Evolutionary conservation across 139 green algal genomes (phyloP).

Genomic region (Picocystis salinarum): DNA sequence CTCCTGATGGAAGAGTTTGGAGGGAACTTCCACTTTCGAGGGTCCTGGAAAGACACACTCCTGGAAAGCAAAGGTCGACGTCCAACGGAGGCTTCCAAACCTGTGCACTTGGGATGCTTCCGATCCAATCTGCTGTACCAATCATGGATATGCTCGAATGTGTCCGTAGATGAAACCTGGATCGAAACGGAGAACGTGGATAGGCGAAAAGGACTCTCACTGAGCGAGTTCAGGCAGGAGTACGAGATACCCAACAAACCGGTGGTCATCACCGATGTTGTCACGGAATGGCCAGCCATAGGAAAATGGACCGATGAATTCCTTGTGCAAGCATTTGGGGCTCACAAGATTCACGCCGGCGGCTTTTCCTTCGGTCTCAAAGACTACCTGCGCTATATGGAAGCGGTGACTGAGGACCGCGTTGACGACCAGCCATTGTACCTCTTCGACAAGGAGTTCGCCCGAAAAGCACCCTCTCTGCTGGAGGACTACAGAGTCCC

Average conservation of each 20-base stretch:
- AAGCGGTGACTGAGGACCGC: conserved; percentile 13
- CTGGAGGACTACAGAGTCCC: conserved; percentile 49
- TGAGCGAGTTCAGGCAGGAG: conserved; percentile 37
- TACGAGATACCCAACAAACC: conserved; percentile 68
- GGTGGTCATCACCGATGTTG: conserved; percentile 55
- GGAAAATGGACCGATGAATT: conserved; percentile 16
- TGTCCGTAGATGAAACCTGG: conserved; percentile 2
- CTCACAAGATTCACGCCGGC: conserved; percentile 8
- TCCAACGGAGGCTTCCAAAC: neutral
- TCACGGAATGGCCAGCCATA: conserved; percentile 27
- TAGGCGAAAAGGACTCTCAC: conserved; percentile 27
- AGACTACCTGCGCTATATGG: conserved; percentile 49
- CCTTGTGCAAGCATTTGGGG: conserved; percentile 8
- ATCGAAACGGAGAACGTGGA: conserved; percentile 60
- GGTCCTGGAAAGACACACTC: conserved; percentile 20
- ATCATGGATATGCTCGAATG: neutral
- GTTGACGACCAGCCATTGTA: conserved; percentile 66
- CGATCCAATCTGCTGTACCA: conserved; percentile 6
- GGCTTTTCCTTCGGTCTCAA: conserved; percentile 39
- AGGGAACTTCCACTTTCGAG: conserved; percentile 4
- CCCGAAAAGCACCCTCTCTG: conserved; percentile 31
- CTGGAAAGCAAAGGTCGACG: neutral
- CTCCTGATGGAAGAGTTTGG: conserved; percentile 46
- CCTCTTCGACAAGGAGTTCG: conserved; percentile 58
- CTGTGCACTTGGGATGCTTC: neutral